Evolutionary conservation across 306 rosid species (phyloP), one percentile per base, ranked within the genome.

Genomic region (Trifolium pratense): DNA sequence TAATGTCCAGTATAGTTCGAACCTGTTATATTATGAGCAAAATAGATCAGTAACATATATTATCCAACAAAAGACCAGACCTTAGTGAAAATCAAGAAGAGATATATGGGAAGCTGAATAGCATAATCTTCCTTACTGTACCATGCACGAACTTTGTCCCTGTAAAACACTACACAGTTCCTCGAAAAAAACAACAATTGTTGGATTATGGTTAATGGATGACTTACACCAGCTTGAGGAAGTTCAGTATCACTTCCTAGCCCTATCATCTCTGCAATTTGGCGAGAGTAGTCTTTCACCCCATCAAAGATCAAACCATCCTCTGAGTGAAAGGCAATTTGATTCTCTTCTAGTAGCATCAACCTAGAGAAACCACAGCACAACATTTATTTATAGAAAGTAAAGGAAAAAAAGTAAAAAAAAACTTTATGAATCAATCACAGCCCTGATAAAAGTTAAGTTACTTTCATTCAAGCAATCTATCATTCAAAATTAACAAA

Each of bases 311-410:
- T 82, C 82, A 80, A 68, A 20, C 97, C 99, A 66, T 95, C 99
- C 77, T 95, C 93, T 3, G 99, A 90, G 84, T 95, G 97, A 75
- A 95, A 95, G 32, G 99, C 88, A 79, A 95, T 90, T 87, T 95
- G 99, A 79, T 91, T 95, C 84, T 95, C 99, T 90, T 95, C 99
- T 37, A 95, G 89, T 37, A 95, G 79, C 99, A 95, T 91, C 88
- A 95, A 78, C 88, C 99, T 95, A 65, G 37, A 66, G 14, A 81
- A 67, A 7, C 56, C 73, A 43, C 18, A 20, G 55, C 26, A 7
- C 26, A 7, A 58, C 20, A 69, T 20, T 58, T 18, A 69, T 20
- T 58, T 51, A 40, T 18, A 71, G 59, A 73, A 58, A 73, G 17
- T 20, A 26, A 71, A 16, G 13, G 6, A 6, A 17, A 46, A 15